These are phyloP conservation scores for Penicillium sp. DNA, from an alignment of 2,329 filamentous ascomycete species.

Conservation along the genomic window DNA sequence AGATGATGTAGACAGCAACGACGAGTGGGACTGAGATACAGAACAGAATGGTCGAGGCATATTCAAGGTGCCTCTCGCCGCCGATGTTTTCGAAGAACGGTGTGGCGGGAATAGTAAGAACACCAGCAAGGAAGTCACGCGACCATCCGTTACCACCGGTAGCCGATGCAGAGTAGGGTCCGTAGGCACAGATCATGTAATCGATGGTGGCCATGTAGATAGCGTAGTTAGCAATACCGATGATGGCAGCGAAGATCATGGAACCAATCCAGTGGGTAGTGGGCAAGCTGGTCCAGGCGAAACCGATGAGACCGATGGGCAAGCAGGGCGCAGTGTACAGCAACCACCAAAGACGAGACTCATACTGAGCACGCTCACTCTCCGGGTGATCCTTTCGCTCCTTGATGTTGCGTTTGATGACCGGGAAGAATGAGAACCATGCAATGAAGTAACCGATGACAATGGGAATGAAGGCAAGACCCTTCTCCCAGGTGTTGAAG, in stretches of 20 bases:
- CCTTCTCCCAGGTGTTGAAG: conserved; percentile 53
- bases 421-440: conserved; percentile 58
- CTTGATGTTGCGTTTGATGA: conserved; percentile 53
- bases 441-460: conserved; percentile 62
- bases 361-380: conserved; percentile 62
- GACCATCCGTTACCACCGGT: conserved; percentile 68
- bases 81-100: conserved; percentile 57
- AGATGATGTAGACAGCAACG: conserved; percentile 65
- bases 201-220: conserved; percentile 70
- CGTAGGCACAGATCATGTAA: conserved; percentile 69
- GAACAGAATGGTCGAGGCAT: conserved; percentile 65
- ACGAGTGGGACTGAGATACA: conserved; percentile 64
- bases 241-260: conserved; percentile 60
- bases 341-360: conserved; percentile 62
- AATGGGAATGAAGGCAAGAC: conserved; percentile 58
- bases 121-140: conserved; percentile 64
- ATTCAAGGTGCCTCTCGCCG: conserved; percentile 56
- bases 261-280: conserved; percentile 62
- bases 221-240: conserved; percentile 64
- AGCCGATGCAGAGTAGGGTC: conserved; percentile 65
- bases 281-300: conserved; percentile 61
- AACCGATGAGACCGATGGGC: conserved; percentile 63
- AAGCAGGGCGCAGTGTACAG: conserved; percentile 61
- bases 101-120: conserved; percentile 61
- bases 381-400: conserved; percentile 50